Conservation (phyloP, 352 stramenopile species). For the Thalassiosira hispida region DNA sequence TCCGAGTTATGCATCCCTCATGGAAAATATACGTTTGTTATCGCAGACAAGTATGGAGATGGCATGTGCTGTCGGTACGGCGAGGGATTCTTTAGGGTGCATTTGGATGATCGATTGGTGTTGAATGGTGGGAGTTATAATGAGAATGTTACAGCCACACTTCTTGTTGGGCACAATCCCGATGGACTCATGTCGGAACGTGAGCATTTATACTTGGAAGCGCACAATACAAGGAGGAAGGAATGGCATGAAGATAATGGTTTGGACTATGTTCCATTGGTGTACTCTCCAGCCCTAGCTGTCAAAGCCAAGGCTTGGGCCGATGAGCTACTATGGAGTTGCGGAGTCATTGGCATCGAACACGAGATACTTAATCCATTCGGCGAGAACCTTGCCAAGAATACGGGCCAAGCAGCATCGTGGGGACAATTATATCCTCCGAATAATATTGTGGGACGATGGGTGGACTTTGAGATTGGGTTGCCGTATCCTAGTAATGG, state of each 20-base stretch:
- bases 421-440: constrained; percentile 51
- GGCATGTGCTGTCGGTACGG: constrained; percentile 58
- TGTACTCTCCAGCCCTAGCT: constrained; percentile 40
- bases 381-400: constrained; percentile 63
- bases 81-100: constrained; percentile 42
- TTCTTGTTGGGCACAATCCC: constrained; percentile 44
- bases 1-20: constrained; percentile 41
- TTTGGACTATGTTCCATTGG: constrained; percentile 41
- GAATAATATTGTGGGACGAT: constrained; percentile 46
- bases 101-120: constrained; percentile 34
- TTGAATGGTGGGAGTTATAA: constrained; percentile 43
- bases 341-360: constrained; percentile 49
- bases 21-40: constrained; percentile 45
- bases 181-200: constrained; percentile 39
- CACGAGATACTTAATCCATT: constrained; percentile 38
- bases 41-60: constrained; percentile 51
- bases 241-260: constrained; percentile 53
- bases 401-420: constrained; percentile 29
- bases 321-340: constrained; percentile 42
- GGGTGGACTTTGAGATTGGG: constrained; percentile 57
- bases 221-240: constrained; percentile 48
- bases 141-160: constrained; percentile 15
- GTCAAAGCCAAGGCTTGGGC: constrained; percentile 30
- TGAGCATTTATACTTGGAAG: constrained; percentile 46
- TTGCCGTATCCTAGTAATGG: constrained; percentile 53